Evolutionary conservation across 2,329 filamentous ascomycete genomes (phyloP), one percentile per base, ranked within the genome.

Genomic region (Venturia pyrina): DNA sequence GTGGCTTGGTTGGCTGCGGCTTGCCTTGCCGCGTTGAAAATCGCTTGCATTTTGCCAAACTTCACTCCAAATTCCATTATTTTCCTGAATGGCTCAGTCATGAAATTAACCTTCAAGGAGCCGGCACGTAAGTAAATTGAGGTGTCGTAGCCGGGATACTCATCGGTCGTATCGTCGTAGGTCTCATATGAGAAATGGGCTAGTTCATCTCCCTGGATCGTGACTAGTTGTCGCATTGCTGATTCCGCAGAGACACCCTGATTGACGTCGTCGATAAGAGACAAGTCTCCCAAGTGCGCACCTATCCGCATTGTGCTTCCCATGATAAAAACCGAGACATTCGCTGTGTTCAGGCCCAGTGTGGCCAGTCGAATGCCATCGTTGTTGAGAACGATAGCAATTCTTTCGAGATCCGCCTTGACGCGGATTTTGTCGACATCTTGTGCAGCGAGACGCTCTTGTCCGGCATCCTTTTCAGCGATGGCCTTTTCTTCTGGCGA

Each of bases 11-110:
- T 93, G 48, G 95, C 91, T 2, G 96, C 95, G 48, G 93, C 96
- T 76, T 96, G 91, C 43, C 96, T 87, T 15, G 96, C 95, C 53
- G 95, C 93, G 73, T 99, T 99, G 81, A 96, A 99, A 64, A 99
- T 89, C 28, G 95, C 93, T 77, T 99, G 95, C 95, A 99, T 99
- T 78, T 96, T 96, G 68, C 96, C 95, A 75, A 99, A 99, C 72
- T 99, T 99, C 75, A 99, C 92, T 56, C 96, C 82, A 76, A 99
- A 99, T 70, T 96, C 91, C 76, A 99, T 91, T 69, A 99, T 98
- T 78, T 98, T 98, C 64, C 95, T 87, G 81, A 98, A 97, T 0
- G 95, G 95, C 75, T 99, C 96, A 68, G 97, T 93, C 4, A 98
- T 79, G 75, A 99, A 99, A 75, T 97, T 98, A 74, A 99, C 83